Conservation (phyloP, 139 green algal species). For the Auxenochlorella pyrenoidosa region DNA sequence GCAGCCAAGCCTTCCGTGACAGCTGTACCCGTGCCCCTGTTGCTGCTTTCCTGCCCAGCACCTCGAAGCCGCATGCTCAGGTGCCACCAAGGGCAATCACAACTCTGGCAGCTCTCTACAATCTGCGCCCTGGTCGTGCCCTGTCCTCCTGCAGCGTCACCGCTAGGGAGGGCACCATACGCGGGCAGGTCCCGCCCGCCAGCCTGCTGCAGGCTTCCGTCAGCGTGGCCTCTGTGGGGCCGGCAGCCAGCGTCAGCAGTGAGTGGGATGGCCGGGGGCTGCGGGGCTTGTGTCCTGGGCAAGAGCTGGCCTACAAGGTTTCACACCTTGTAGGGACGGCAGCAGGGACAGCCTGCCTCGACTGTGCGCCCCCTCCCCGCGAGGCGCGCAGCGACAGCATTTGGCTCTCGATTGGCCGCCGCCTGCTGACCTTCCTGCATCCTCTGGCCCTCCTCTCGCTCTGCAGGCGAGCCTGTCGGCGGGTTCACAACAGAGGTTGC, state of each 20-base stretch:
- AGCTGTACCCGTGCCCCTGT: no score
- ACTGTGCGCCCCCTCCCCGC: no score
- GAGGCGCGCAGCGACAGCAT: no score
- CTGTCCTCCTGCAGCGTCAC: not conserved
- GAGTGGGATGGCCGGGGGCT: not conserved
- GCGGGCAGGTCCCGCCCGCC: not conserved
- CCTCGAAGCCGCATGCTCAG: not conserved
- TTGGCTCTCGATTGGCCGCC: no score
- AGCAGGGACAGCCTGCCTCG: no score
- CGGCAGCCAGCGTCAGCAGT: not conserved
- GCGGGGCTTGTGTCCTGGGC: not conserved
- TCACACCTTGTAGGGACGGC: no score
- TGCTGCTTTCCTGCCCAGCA: not conserved
- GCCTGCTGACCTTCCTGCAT: no score
- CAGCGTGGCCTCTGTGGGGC: not conserved
- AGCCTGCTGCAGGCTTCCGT: slow-evolving; percentile 9
- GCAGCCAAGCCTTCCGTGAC: no score
- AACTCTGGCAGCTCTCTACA: no score
- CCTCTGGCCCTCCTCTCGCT: no score
- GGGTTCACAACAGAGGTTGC: not conserved
- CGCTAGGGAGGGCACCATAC: not conserved
- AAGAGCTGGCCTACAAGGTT: no score
- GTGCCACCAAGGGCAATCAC: not conserved
- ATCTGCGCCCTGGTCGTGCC: not conserved
- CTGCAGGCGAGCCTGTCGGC: not conserved